phyloP scores from a whole-genome alignment of 495 filamentous ascomycete species.

The Penicillium silybi region DNA sequence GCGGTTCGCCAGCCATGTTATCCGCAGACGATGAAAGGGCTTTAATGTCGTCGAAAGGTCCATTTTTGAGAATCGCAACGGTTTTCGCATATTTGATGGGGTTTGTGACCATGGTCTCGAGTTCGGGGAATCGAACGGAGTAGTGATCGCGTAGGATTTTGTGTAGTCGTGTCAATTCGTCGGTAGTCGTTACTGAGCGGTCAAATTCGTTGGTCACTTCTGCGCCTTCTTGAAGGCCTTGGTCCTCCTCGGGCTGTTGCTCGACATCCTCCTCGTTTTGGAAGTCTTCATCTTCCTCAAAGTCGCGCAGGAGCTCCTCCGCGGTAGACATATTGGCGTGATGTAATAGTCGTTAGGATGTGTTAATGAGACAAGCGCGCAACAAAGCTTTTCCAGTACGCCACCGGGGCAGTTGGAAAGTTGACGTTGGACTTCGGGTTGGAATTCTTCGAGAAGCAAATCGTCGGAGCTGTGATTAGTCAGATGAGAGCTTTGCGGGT shows the following conservation, averaged over 20 bases:
- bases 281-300: constrained; percentile 38
- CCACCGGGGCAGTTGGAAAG: constrained; percentile 6
- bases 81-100: constrained; percentile 95
- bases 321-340: constrained; percentile 38
- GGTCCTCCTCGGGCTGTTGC: constrained; percentile 24
- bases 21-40: constrained; percentile 61
- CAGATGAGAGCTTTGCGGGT: constrained; percentile 15
- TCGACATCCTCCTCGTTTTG: constrained; percentile 26
- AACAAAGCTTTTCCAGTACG: constrained; percentile 3
- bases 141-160: constrained; percentile 96
- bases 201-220: constrained; percentile 78
- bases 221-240: constrained; percentile 19
- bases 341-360: too few species aligned
- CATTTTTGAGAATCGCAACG: constrained; percentile 89
- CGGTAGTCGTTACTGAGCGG: constrained; percentile 85
- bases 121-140: constrained; percentile 86
- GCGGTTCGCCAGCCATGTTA: constrained; percentile 68
- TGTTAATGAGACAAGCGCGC: neutral
- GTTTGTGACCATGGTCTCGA: constrained; percentile 90
- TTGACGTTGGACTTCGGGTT: neutral
- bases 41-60: constrained; percentile 87
- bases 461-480: constrained; percentile 14
- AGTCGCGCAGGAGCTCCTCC: constrained; percentile 45
- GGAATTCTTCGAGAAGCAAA: neutral
- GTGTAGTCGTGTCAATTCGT: constrained; percentile 88